Conservation (phyloP, 2,329 filamentous ascomycete species). For the Acrodontium crateriforme region DNA sequence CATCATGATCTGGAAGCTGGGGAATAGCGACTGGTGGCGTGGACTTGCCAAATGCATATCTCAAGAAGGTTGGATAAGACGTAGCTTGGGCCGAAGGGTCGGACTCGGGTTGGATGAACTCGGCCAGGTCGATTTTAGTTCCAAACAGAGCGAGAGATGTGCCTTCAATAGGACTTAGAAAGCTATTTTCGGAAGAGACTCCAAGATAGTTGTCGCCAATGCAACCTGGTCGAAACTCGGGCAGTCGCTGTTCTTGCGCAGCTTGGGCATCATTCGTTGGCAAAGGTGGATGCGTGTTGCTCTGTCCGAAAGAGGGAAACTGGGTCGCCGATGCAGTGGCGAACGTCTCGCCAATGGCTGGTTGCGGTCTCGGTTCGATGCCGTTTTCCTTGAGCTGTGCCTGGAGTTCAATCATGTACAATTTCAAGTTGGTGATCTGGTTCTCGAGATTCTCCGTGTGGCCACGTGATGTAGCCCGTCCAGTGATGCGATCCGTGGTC, state of each 20-base stretch:
- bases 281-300: not conserved
- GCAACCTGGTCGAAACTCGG: conserved; percentile 33
- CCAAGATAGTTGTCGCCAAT: conserved; percentile 53
- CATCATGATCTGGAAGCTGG: conserved; percentile 48
- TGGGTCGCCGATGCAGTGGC: conserved; percentile 1
- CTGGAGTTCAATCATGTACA: conserved; percentile 55
- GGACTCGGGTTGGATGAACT: conserved; percentile 53
- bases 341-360: conserved; percentile 3
- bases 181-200: conserved; percentile 47
- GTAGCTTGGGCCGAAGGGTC: conserved; percentile 48
- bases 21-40: conserved; percentile 43
- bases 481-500: conserved; percentile 77
- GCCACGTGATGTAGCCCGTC: conserved; percentile 63
- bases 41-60: conserved; percentile 45
- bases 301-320: conserved; percentile 1
- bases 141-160: conserved; percentile 67
- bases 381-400: conserved; percentile 48
- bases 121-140: conserved; percentile 63
- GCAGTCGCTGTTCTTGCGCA: conserved; percentile 18
- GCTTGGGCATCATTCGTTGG: conserved; percentile 3
- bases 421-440: conserved; percentile 53
- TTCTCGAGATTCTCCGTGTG: conserved; percentile 65
- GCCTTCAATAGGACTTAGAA: conserved; percentile 60
- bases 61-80: conserved; percentile 56
- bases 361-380: conserved; percentile 33